Evolutionary conservation across 2,329 filamentous ascomycete species (phyloP), one percentile per base, ranked within the genome.

Genomic region (Orbilia javanica): DNA sequence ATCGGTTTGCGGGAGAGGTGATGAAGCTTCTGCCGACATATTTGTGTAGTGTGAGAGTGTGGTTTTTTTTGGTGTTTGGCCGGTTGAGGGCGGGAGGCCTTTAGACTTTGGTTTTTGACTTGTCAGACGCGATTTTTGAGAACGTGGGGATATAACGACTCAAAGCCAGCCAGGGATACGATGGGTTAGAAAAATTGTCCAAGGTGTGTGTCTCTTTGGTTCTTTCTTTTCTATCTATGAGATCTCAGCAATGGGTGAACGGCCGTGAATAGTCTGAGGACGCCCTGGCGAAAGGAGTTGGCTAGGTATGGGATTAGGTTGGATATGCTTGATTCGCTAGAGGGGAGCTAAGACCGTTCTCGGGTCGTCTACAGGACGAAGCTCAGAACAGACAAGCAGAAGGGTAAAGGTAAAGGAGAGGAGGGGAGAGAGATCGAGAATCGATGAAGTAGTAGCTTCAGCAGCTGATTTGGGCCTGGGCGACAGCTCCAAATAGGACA

Each of bases 21-120:
- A 60, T 31, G 46, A 79, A n/a, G 27, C 31, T 44, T 31, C 83
- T 82, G 81, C 84, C 80, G 62, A 71, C 80, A 82, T 60, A 22
- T 39, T 84, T 85, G 81, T 85, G 85, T n/a, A 82, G 83, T 83
- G 81, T 29, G 52, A 63, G 62, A 52, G 62, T 22, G 46, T 52
- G 25, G 18, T 7, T 50, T 22, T 25, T 50, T 50, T 7, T 52
- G 55, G 64, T 44, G 64, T n/a, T n/a, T n/a, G 64, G 60, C 66
- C 60, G 60, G 60, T 73, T 73, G 60, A 36, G 69, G 42, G 15
- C 62, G 60, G 69, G 39, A 66, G 60, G 29, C 69, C 22, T 11
- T 34, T 20, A 31, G 50, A 53, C 50, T 53, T 48, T 31, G 31
- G 20, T 46, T 22, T 52, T 73, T 7, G 15, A 34, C 55, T 34